Evolutionary conservation across 495 filamentous ascomycete genomes (phyloP), one percentile per base, ranked within the genome.

Genomic region (Aspergillus mulundensis): DNA sequence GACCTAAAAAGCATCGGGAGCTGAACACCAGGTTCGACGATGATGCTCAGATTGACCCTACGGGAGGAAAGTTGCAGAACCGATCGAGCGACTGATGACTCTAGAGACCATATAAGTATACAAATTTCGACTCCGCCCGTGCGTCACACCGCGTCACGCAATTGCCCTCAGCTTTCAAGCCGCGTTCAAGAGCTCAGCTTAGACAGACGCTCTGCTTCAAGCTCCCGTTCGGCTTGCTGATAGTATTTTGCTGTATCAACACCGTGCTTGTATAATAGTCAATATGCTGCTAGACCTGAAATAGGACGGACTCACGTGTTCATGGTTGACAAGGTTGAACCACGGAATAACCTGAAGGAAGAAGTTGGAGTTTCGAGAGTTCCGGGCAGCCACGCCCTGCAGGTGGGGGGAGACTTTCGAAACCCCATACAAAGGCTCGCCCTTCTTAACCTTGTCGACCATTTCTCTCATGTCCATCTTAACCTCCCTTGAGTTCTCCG

Each of bases 221-320:
- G 75, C 65, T 98, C 94, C 62, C 85, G 79, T 75, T 98, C 94
- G n/a, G 94, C 94, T 70, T 93, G 88, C 69, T 84, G 84, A 73
- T 96, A 98, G 76, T 98, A 98, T 76, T 98, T 98, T 54, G 91
- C 89, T 24, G 94, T 98, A 71, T 98, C 95, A 52, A 98, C 88
- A 60, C 94, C 94, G 70, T 98, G 94, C 81, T 96, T 63, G 7
- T 36, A 19, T 24, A 21, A 46, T 44, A 41, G 58, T 74, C 42
- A 66, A 52, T 42, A 46, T 55, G 23, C 40, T 47, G 14, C 38
- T 40, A 40, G 20, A 41, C 18, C 23, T 10, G 15, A 41, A 41
- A 44, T 30, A 38, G 19, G 20, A 32, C 12, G n/a, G 21, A 60
- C 46, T 63, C 67, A 86, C 85, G 72, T 87, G 90, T 62, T 84